Evolutionary conservation across 768 basidiomycete species (phyloP), one percentile per base, ranked within the genome.

Genomic region (Termitomyces sp.): DNA sequence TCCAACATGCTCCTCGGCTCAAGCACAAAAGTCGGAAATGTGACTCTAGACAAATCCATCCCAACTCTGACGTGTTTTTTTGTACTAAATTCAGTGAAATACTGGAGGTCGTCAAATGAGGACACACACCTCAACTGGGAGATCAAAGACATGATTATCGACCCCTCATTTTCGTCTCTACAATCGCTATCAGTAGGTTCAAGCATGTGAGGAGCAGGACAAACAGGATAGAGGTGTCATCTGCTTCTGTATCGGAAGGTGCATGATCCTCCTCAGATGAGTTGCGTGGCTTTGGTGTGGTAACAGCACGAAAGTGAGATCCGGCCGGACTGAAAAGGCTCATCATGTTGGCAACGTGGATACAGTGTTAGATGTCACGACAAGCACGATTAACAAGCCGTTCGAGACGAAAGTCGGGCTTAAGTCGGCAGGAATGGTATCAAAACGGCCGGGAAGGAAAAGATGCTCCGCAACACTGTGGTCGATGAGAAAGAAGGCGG

Each of bases 1-100:
- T 99, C 97, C 49, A 98, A 84, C 90, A 98, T 93, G 65, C 92
- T 94, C 68, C 97, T 79, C 6, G 97, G 97, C 74, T 99, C 96
- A 58, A 99, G 84, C 0, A 99, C 96, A 66, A 98, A 99, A 0
- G 88, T 90, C 40, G 92, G 93, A 71, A 94, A 90, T 16, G 93
- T 94, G 60, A 98, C 94, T 73, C 93, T 89, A 63, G 86, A 87
- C 58, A 98, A 85, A 73, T 99, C 97, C 95, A 97, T 97, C 43
- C 95, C 96, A 61, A 94, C 89, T 73, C 94, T 91, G 49, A 46
- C 35, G 5, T 42, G 20, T 38, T 36, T 53, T n/a, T 33, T 56
- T 32, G 30, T n/a, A 30, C 28, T 32, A 47, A 24, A 18, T 28
- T 51, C 58, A 40, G 49, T 59, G 46, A 28, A 43, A 51, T 32